Conservation (phyloP, 2,329 filamentous ascomycete species). For the Ceratocystis colombiana region DNA sequence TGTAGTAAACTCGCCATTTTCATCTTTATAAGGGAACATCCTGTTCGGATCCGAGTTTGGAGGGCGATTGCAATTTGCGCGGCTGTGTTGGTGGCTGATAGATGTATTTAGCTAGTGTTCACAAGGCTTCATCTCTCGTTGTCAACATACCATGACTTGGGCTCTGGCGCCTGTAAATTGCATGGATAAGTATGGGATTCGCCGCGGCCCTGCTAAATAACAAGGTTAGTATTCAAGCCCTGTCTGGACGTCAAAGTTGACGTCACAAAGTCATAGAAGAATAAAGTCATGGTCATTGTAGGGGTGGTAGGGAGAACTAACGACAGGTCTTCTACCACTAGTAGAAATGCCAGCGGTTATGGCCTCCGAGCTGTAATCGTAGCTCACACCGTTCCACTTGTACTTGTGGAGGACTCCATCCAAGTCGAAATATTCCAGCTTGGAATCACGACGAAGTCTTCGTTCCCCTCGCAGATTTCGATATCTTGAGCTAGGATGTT, state of each 20-base stretch:
- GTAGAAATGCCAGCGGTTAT: slow-evolving; percentile 7
- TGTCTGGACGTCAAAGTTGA: background rate
- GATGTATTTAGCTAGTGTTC: background rate
- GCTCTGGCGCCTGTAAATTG: background rate
- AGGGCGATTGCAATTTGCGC: slow-evolving; percentile 32
- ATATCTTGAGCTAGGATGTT: slow-evolving; percentile 7
- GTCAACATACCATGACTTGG: background rate
- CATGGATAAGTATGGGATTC: background rate
- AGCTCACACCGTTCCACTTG: slow-evolving; percentile 7
- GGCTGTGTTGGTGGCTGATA: background rate
- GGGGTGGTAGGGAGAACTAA: background rate
- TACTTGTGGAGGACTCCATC: background rate
- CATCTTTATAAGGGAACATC: slow-evolving; percentile 52
- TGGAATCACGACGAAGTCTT: background rate
- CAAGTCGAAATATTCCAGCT: background rate
- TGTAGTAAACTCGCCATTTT: slow-evolving; percentile 50
- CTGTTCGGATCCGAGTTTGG: slow-evolving; percentile 49
- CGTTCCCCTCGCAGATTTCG: background rate
- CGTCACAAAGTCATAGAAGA: background rate
- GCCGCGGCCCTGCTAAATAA: background rate
- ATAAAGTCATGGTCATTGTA: background rate
- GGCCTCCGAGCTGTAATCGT: background rate
- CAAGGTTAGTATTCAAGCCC: background rate
- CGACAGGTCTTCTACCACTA: slow-evolving; percentile 4
- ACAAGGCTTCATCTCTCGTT: background rate